These are phyloP conservation scores for Cardamine occulta DNA, from an alignment of 345 rosid genomes.

Conservation along the genomic window DNA sequence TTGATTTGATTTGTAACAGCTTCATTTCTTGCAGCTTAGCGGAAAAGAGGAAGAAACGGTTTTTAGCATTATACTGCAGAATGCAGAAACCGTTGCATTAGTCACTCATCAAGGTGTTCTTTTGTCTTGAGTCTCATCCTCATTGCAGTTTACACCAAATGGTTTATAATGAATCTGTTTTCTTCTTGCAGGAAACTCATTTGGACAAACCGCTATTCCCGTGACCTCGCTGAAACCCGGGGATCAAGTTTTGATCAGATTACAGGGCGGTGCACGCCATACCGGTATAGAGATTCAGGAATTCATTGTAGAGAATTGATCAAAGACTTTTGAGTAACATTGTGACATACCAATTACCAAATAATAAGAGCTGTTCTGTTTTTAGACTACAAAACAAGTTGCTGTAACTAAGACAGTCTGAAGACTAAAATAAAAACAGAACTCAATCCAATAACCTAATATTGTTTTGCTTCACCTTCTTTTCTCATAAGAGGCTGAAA, in stretches of 20 bases:
- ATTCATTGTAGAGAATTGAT: constrained; percentile 78
- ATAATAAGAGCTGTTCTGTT: background rate
- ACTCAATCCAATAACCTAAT: too few species aligned
- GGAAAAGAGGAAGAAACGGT: constrained; percentile 45
- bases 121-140: background rate
- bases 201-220: constrained; percentile 52
- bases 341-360: constrained; percentile 1
- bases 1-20: background rate
- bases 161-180: background rate
- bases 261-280: constrained; percentile 85
- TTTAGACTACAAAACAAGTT: background rate
- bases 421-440: too few species aligned
- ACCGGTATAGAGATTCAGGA: constrained; percentile 87
- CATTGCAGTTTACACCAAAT: constrained; percentile 14
- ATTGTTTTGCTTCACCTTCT: too few species aligned
- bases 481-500: background rate
- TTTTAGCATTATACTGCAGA: constrained; percentile 73
- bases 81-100: constrained; percentile 83
- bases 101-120: constrained; percentile 49
- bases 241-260: constrained; percentile 60
- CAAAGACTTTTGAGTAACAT: background rate
- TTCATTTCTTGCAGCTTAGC: constrained; percentile 45
- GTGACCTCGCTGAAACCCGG: constrained; percentile 75
- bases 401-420: too few species aligned
- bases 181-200: constrained; percentile 50